Conservation (phyloP, 768 basidiomycete species). For the Trametes cinnabarina region DNA sequence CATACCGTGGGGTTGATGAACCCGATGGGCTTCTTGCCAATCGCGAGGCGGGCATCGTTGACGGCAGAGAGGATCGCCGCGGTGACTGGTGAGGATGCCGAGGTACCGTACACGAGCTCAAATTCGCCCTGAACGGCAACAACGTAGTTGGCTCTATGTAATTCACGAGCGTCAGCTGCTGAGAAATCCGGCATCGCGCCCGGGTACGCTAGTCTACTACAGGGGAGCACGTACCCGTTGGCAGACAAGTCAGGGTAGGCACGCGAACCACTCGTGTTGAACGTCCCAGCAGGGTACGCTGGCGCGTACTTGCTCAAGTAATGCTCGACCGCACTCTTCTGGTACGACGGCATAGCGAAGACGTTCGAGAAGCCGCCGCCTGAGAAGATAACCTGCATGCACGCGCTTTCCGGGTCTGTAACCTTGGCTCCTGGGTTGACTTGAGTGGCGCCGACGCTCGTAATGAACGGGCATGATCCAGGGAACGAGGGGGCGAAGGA, state of each 20-base stretch:
- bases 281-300: conserved; percentile 31
- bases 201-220: background rate
- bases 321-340: conserved; percentile 24
- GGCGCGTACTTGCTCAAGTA: conserved; percentile 36
- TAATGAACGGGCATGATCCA: conserved; percentile 41
- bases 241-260: conserved; percentile 35
- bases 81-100: conserved; percentile 36
- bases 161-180: too few relatives aligned
- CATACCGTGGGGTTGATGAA: conserved; percentile 66
- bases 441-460: conserved; percentile 38
- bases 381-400: conserved; percentile 36
- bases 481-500: conserved; percentile 22
- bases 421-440: conserved; percentile 32
- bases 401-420: conserved; percentile 37
- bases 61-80: conserved; percentile 35
- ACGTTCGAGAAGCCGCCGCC: conserved; percentile 44
- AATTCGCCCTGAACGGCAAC: conserved; percentile 32
- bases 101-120: conserved; percentile 36
- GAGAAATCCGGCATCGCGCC: background rate
- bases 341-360: conserved; percentile 38
- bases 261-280: conserved; percentile 35
- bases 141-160: conserved; percentile 31
- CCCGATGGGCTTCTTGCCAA: conserved; percentile 36
- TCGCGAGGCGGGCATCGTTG: conserved; percentile 38
- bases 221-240: conserved; percentile 28